Base-by-base conservation (phyloP, 176 grass and related monocot species). In the Metroxylon sagu region DNA sequence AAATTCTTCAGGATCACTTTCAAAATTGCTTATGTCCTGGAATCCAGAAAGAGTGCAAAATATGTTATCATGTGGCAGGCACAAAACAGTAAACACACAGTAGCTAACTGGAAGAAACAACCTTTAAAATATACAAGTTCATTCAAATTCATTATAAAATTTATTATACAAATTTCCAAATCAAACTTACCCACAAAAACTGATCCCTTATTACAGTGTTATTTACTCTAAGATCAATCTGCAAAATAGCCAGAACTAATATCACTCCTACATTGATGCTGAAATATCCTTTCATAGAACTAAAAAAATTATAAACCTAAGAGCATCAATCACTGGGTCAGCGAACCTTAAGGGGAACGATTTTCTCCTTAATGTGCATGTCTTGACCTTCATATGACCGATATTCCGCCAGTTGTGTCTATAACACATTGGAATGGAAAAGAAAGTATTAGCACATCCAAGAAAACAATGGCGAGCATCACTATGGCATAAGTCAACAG, bases 301-400 rank as follows among this genome's bases (percentile, higher is more conserved):
- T 43, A 2, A 43, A 43, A 43, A 43, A 2, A 74, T 57, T 19
- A 19, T 4, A 25, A 30, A 16, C 35, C 8, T 12, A 5, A 52
- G 21, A 28, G 0, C 50, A 30, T 14, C 53, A 68, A 61, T 53
- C 52, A 69, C 25, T 14, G 50, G 57, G 50, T 58, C 26, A 64
- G 17, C 19, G 65, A 61, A 97, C 92, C 92, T 87, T 98, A 19
- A 98, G 75, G 49, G 93, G 87, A 51, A 97, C 73, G 66, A 97
- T 85, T 74, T 88, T 97, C 78, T 97, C 93, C 28, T 71, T 88
- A 19, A 97, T 75, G 70, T 85, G 88, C 93, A 97, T 92, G 53
- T 97, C 93, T 83, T 97, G 87, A 51, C 93, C 87, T 61, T 90
- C 93, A 61, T 75, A 92, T 14, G 93, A 97, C 53, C 88, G 87